Base-by-base conservation (phyloP, 2,329 filamentous ascomycete genomes). In the Phoma sp. region DNA sequence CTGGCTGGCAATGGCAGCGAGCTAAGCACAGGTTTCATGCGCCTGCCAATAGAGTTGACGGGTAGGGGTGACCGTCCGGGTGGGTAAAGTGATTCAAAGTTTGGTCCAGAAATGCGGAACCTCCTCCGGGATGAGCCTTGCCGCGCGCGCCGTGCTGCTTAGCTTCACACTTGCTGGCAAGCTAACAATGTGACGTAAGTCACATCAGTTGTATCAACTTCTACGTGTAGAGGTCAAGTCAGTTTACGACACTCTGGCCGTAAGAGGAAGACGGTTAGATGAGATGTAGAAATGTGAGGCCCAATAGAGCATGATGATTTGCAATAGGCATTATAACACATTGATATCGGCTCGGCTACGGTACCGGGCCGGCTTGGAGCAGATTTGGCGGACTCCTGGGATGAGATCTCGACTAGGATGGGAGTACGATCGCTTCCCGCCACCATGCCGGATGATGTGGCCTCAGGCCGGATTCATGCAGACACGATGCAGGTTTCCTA, bases 391-490 rank as follows among this genome's bases (percentile, higher is more conserved):
- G 39, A n/a, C 15, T 15, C 6, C 38, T n/a, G 12, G 43, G 21
- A 27, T 17, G 24, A 53, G 39, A 54, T 54, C 44, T 44, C 33
- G n/a, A 21, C 33, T 19, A 44, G 51, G 44, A 19, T 44, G 29
- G 7, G 27, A n/a, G 17, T 13, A 22, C 51, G 44, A 54, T 54
- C 51, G 51, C 25, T 54, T 27, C 21, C n/a, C 17, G 39, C 51
- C 33, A 38, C n/a, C 17, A 25, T 47, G 31, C 21, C 13, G 17
- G 25, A 21, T 31, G 24, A 39, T 37, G 21, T 22, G 24, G 32
- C 32, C 21, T 6, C 4, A 13, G 47, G 9, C 21, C 21, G 33
- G n/a, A n/a, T 29, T 25, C 27, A 35, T 13, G 21, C 39, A 32
- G 25, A 24, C 9, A 48, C 2, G 8, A 19, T 10, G 17, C 33